A percentile compares a stretch with the other conserved stretches of the same genome.
Conservation (phyloP, 2,329 filamentous ascomycete species). For the Penicillium sp. region DNA sequence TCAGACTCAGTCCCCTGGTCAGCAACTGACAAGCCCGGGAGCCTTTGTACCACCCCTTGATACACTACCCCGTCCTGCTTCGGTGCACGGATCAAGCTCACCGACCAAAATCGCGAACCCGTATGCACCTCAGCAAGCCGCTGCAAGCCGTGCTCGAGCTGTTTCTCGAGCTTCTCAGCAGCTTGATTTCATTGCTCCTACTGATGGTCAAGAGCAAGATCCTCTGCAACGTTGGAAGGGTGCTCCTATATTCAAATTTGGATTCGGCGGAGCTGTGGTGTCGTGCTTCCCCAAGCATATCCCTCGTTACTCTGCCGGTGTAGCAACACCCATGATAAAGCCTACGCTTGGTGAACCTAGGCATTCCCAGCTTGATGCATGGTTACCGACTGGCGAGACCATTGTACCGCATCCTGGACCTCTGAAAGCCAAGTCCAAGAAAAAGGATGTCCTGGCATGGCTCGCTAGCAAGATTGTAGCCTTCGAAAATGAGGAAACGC, state of each 20-base stretch:
- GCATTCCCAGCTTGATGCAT: slow-evolving; percentile 71
- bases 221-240: slow-evolving; percentile 89
- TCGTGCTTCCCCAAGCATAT: slow-evolving; percentile 87
- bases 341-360: slow-evolving; percentile 80
- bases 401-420: slow-evolving; percentile 86
- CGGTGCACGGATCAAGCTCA: slow-evolving; percentile 51
- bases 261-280: slow-evolving; percentile 77
- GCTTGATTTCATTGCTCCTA: slow-evolving; percentile 57
- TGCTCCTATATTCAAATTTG: slow-evolving; percentile 81
- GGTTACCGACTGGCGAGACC: slow-evolving; percentile 69
- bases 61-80: slow-evolving; percentile 54
- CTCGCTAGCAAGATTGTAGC: slow-evolving; percentile 71
- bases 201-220: slow-evolving; percentile 63
- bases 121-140: slow-evolving; percentile 34
- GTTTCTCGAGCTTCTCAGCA: slow-evolving; percentile 43
- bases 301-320: slow-evolving; percentile 78
- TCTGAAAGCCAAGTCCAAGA: slow-evolving; percentile 84
- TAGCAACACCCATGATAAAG: slow-evolving; percentile 73
- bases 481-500: slow-evolving; percentile 59
- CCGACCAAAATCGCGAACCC: slow-evolving; percentile 38
- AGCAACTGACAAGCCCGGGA: slow-evolving; percentile 50
- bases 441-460: slow-evolving; percentile 89
- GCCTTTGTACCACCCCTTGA: slow-evolving; percentile 46
- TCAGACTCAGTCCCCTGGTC: slow-evolving; percentile 61
- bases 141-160: slow-evolving; percentile 38